Evolutionary conservation across 176 grass and related monocot genomes (phyloP), one percentile per base, ranked within the genome.

Genomic region (Oryza coarctata): DNA sequence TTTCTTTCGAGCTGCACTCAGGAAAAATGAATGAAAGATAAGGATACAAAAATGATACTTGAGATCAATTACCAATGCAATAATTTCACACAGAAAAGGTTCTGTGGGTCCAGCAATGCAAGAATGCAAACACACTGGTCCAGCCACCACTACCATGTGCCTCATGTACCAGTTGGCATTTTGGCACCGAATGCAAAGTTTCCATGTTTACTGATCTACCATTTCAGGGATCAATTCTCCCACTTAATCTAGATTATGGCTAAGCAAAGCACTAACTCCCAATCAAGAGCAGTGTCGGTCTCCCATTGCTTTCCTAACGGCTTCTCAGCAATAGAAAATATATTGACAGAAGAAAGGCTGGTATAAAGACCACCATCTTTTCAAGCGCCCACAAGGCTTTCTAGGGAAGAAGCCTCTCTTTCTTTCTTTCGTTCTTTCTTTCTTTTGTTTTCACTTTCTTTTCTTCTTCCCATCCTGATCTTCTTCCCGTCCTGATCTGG

Each of bases 301-400:
- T 85, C 82, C 58, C 83, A 77, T 47, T 78, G 66, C 72, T 73
- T 20, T 82, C 79, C 78, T 73, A 86, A 86, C 79, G 17, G 60
- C 74, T 74, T 67, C 67, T 73, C 68, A 31, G 60, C 88, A 82
- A 86, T 82, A 86, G 88, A 89, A 86, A 82, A 90, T 35, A 82
- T 45, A 45, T 63, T 49, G 68, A 73, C 83, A 86, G 88, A 49
- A 66, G 78, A 72, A 78, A 86, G 83, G 73, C 73, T 28, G 23
- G 83, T 90, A 90, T 83, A 90, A 86, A 82, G 88, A 82, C 67
- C 83, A 73, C 88, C 83, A 86, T 61, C 74, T 90, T 89, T 90
- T 73, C 67, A 35, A 86, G 88, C 28, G 28, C 66, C 41, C 44
- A 78, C 78, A 61, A 82, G 45, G 52, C 83, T 78, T 86, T 68